phyloP scores from a whole-genome alignment of 1,139 yeast genomes.

The Kluyveromyces sp. region DNA sequence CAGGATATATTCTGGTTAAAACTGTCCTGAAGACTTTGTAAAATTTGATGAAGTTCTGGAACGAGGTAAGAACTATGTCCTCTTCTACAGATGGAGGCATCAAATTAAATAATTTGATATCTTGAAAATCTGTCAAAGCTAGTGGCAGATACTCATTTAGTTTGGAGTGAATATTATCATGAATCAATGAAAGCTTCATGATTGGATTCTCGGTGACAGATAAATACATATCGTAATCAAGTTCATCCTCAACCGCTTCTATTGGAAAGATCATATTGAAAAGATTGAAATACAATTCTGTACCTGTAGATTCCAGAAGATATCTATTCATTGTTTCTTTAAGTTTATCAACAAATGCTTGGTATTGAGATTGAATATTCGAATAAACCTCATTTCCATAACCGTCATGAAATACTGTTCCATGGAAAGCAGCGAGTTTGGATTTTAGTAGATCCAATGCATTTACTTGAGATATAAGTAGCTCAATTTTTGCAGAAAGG shows the following conservation, averaged over 20 bases:
- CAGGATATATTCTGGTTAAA: slow-evolving; percentile 33
- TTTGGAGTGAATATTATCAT: slow-evolving; percentile 39
- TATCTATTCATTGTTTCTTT: slow-evolving; percentile 38
- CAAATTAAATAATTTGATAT: slow-evolving; percentile 45
- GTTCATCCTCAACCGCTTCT: slow-evolving; percentile 39
- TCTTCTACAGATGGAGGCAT: slow-evolving; percentile 58
- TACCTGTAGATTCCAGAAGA: slow-evolving; percentile 44
- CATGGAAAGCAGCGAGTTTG: slow-evolving; percentile 39
- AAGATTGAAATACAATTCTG: slow-evolving; percentile 52
- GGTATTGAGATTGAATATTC: slow-evolving; percentile 33
- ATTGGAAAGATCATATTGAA: slow-evolving; percentile 67
- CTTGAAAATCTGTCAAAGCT: slow-evolving; percentile 57
- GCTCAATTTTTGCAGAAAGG: slow-evolving; percentile 18
- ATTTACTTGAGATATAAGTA: slow-evolving; percentile 45
- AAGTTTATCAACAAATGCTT: slow-evolving; percentile 31
- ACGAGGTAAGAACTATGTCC: slow-evolving; percentile 45
- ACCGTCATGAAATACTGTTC: slow-evolving; percentile 21
- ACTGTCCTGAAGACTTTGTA: slow-evolving; percentile 47
- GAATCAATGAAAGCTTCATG: slow-evolving; percentile 43
- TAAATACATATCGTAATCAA: slow-evolving; percentile 49
- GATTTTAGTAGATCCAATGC: slow-evolving; percentile 54
- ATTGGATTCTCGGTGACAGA: slow-evolving; percentile 60
- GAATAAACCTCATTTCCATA: slow-evolving; percentile 33
- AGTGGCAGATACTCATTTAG: slow-evolving; percentile 52
- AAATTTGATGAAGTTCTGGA: slow-evolving; percentile 45